Base-by-base conservation (phyloP, 106 monocot genomes). In the Hemerocallis citrina region DNA sequence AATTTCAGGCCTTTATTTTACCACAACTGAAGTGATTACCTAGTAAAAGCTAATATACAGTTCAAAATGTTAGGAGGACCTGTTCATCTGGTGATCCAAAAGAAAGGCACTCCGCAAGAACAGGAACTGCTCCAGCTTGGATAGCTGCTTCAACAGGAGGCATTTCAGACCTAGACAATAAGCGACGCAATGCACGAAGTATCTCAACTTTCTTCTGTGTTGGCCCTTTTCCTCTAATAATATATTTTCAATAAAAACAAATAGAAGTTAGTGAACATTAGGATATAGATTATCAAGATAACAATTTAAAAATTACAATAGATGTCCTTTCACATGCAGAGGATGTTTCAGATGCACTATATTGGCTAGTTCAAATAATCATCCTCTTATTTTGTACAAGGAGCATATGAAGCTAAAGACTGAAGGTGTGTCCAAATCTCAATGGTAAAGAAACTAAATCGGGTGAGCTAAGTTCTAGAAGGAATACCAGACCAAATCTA, bases 11-110 rank as follows among this genome's bases (percentile, higher is more conserved):
- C n/a, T n/a, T n/a, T n/a, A n/a, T n/a, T n/a, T n/a, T n/a, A n/a
- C n/a, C n/a, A n/a, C n/a, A n/a, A n/a, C n/a, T n/a, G n/a, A n/a
- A n/a, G 49, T 2, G 49, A 17, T 17, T 49, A 14, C 22, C 1
- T 49, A 1, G 22, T 19, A 49, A 19, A 49, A 22, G 8, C 0
- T 23, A 30, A 27, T 57, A 9, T 47, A 34, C n/a, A 43, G 7
- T 1, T 52, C 15, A 31, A 48, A 33, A 39, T 37, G 22, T 48
- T 65, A 52, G 22, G n/a, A n/a, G n/a, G 36, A 98, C 98, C 92
- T 98, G 88, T 45, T 98, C 98, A 64, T 92, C 92, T 32, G 84
- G 66, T 67, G 84, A 88, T 52, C 98, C 98, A 82, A 88, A 98
- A 58, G 91, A 79, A 32, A 98, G 77, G 46, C 77, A 98, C 54